A percentile compares a stretch with the other conserved stretches of the same genome.
These are phyloP conservation scores for Arabis hirsuta DNA, from an alignment of 345 rosid species.

Conservation along the genomic window DNA sequence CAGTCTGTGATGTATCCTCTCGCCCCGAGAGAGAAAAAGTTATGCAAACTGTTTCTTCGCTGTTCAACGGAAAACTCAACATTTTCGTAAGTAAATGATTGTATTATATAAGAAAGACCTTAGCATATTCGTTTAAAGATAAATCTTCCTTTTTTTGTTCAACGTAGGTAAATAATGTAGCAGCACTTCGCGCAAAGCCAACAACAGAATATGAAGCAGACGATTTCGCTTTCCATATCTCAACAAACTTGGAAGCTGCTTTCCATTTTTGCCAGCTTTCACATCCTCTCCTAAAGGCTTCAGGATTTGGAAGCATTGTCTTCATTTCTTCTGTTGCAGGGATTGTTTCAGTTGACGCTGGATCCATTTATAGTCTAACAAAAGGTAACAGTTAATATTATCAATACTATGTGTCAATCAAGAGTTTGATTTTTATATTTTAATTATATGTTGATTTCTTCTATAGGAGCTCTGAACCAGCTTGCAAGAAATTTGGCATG, in stretches of 20 bases:
- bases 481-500: slow-evolving; percentile 64
- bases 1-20: slow-evolving; percentile 36
- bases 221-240: slow-evolving; percentile 46
- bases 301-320: slow-evolving; percentile 58
- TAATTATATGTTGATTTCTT: neutral
- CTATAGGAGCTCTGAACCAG: slow-evolving; percentile 53
- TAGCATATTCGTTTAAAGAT: neutral
- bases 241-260: slow-evolving; percentile 58
- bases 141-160: neutral
- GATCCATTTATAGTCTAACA: slow-evolving; percentile 45
- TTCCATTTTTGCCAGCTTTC: slow-evolving; percentile 59
- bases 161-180: slow-evolving; percentile 62
- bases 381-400: slow-evolving; percentile 22
- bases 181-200: slow-evolving; percentile 41
- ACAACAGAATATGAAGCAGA: slow-evolving; percentile 48
- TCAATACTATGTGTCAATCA: neutral
- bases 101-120: neutral
- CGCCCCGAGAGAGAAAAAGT: slow-evolving; percentile 23
- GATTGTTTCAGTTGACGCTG: slow-evolving; percentile 12
- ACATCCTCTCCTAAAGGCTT: slow-evolving; percentile 62
- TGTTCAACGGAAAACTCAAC: slow-evolving; percentile 29
- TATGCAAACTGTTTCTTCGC: slow-evolving; percentile 15
- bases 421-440: too few species aligned
- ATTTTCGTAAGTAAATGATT: slow-evolving; percentile 30
- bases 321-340: slow-evolving; percentile 55